Evolutionary conservation across 768 basidiomycete species (phyloP), one percentile per base, ranked within the genome.

Genomic region (Naganishia antarctica): DNA sequence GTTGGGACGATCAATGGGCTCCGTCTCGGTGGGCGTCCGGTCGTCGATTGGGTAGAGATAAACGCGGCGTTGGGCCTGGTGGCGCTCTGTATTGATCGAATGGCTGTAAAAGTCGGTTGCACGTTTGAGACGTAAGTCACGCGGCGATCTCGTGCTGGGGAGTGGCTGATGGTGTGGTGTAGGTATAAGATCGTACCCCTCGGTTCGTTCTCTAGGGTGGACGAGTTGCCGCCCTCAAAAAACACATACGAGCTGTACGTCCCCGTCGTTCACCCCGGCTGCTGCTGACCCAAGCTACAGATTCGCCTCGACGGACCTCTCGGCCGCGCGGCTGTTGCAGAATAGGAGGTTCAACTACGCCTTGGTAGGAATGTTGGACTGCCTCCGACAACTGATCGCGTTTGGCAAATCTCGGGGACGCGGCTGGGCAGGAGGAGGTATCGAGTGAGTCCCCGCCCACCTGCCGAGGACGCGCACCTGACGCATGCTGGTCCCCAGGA

Each of bases 1-100:
- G 73, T 98, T 71, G 96, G 91, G 1, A 98, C 94, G n/a, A 97
- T 99, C 77, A 98, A 98, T 71, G 91, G 91, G 2, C 82, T 99
- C 15, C 84, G 96, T 40, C 79, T 98, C 23, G 96, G 96, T 3
- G 85, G 93, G 67, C 86, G 93, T 11, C 68, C 65, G 9, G 67
- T 90, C 86, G 93, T 98, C 31, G 96, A 98, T 74, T 99, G 93
- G 93, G 85, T 90, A 2, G 96, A 99, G 78, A 92, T 98, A 76
- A 98, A 98, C 73, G 96, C 96, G 12, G 96, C 96, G 18, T 96
- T 94, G 92, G 96, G 96, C 1, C 88, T 96, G 74, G 90, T 93
- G 0, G 81, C 94, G n/a, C 82, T 98, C 18, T 81, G 98, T 62
- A 79, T 97, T 37, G 89, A 94, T 72, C 91, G 91, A 7, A 84